Conservation (phyloP, 768 basidiomycete species). For the Russula olivacea region DNA sequence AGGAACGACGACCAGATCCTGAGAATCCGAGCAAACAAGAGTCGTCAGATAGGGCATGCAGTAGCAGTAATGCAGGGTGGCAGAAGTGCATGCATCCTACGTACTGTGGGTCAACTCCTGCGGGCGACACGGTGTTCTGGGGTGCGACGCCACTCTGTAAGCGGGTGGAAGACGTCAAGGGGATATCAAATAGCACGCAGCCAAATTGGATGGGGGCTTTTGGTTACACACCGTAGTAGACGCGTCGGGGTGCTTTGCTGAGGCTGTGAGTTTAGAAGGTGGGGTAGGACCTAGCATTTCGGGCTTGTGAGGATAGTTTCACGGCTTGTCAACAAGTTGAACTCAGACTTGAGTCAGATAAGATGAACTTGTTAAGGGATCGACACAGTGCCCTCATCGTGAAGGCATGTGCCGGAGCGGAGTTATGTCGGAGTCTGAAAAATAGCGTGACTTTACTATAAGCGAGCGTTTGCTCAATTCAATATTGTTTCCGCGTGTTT, state of each 20-base stretch:
- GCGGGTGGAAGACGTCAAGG: neutral
- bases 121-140: slow-evolving; percentile 39
- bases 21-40: neutral
- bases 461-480: too few relatives aligned
- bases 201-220: neutral
- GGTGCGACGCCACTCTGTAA: neutral
- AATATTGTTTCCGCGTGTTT: too few relatives aligned
- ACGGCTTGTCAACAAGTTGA: neutral
- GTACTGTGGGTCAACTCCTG: slow-evolving; percentile 72
- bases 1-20: slow-evolving; percentile 73
- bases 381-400: too few relatives aligned
- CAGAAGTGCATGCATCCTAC: slow-evolving; percentile 27
- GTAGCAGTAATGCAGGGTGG: neutral
- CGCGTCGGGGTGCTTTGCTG: neutral
- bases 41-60: neutral
- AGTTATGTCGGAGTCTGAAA: too few relatives aligned
- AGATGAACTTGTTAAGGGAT: neutral
- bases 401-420: too few relatives aligned
- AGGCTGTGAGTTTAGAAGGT: too few relatives aligned
- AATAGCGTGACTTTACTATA: too few relatives aligned
- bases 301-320: neutral
- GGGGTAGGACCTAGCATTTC: too few relatives aligned
- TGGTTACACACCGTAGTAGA: neutral
- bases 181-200: too few relatives aligned
- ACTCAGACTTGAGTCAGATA: neutral